Conservation (phyloP, 2,329 filamentous ascomycete genomes). For the Fusarium penzigii region DNA sequence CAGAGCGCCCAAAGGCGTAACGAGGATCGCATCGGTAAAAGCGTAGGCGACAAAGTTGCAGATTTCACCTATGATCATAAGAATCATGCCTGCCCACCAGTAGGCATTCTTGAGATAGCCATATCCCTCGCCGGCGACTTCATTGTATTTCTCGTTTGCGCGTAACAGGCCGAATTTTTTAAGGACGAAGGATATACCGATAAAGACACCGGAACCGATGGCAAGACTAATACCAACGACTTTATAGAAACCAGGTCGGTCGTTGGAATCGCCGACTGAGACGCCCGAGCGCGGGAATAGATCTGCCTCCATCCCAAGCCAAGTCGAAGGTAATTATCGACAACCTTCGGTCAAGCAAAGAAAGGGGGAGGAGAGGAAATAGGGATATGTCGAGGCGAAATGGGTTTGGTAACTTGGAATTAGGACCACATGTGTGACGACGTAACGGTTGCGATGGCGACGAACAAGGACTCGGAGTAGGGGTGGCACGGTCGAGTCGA, state of each 20-base stretch:
- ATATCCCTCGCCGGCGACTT: slow-evolving; percentile 94
- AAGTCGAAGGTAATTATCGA: background rate
- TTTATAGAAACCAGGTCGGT: slow-evolving; percentile 67
- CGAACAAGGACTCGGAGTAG: slow-evolving; percentile 14
- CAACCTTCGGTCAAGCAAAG: background rate
- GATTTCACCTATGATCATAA: slow-evolving; percentile 96
- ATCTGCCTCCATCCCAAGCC: slow-evolving; percentile 23
- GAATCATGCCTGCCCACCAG: slow-evolving; percentile 95
- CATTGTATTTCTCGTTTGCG: slow-evolving; percentile 94
- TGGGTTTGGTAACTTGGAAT: slow-evolving; percentile 4
- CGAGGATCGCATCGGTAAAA: slow-evolving; percentile 93
- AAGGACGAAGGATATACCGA: slow-evolving; percentile 90
- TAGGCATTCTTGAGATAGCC: slow-evolving; percentile 92
- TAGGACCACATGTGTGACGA: slow-evolving; percentile 29
- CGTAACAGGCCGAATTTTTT: slow-evolving; percentile 91
- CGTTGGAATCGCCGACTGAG: slow-evolving; percentile 12
- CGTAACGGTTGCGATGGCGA: slow-evolving; percentile 23
- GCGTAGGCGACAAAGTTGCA: slow-evolving; percentile 98
- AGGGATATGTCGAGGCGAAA: slow-evolving; percentile 11
- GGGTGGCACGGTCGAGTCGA: slow-evolving; percentile 5
- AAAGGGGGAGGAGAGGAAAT: slow-evolving; percentile 1
- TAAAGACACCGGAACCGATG: slow-evolving; percentile 85
- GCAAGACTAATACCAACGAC: slow-evolving; percentile 84
- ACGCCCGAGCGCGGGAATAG: slow-evolving; percentile 25
- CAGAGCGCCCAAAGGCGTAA: slow-evolving; percentile 87